Percentiles rank a stretch among this genome's conserved stretches.
These are phyloP conservation scores for Elongisporangium prolatum DNA, from an alignment of 352 stramenopile species.

Conservation along the genomic window DNA sequence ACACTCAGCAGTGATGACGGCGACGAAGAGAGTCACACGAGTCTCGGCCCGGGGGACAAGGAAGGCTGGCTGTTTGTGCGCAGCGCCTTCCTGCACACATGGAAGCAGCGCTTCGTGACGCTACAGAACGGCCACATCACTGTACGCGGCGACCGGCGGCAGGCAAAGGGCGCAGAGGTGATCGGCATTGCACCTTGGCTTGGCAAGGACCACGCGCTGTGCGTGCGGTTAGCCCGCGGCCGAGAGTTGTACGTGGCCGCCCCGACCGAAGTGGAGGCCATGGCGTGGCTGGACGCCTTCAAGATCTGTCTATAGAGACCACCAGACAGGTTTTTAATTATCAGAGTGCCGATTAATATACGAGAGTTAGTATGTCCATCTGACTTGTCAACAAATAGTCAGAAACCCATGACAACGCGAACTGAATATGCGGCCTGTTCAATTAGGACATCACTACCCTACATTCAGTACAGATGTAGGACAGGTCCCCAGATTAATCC, in stretches of 20 bases:
- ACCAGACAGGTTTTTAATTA: neutral
- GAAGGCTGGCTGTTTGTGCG: slow-evolving; percentile 46
- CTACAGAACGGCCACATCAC: slow-evolving; percentile 39
- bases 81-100: slow-evolving; percentile 26
- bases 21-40: slow-evolving; percentile 12
- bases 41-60: slow-evolving; percentile 16
- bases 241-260: slow-evolving; percentile 51
- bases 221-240: slow-evolving; percentile 44
- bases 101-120: slow-evolving; percentile 55
- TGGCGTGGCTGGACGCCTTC: slow-evolving; percentile 48
- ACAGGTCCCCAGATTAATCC: neutral
- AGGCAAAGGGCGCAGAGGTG: slow-evolving; percentile 30
- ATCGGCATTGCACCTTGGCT: slow-evolving; percentile 37
- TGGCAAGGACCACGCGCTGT: slow-evolving; percentile 35
- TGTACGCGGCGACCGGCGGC: slow-evolving; percentile 18
- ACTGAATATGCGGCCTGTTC: neutral
- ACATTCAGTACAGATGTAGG: neutral
- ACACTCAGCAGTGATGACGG: slow-evolving; percentile 42
- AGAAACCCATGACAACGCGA: no score
- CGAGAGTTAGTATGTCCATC: neutral
- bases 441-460: neutral
- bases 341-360: neutral
- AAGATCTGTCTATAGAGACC: slow-evolving; percentile 19
- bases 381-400: no score
- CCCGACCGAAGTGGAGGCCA: slow-evolving; percentile 32